phyloP scores from a whole-genome alignment of 257 asterid genomes.

The Lantana camara region DNA sequence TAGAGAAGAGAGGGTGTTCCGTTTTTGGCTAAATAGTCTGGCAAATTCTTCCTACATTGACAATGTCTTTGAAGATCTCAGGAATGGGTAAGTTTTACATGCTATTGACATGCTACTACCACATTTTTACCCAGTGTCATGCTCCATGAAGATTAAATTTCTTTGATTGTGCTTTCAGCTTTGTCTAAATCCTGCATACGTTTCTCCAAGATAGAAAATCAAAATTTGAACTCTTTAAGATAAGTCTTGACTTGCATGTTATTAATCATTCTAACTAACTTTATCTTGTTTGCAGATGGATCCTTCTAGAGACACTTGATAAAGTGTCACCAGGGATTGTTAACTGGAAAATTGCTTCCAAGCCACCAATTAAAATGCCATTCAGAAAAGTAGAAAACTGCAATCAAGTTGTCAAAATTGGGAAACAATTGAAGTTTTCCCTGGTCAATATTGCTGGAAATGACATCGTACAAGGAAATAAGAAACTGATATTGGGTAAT shows the following conservation, averaged over 20 bases:
- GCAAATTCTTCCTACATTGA: constrained; percentile 85
- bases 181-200: constrained; percentile 10
- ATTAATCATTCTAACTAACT: constrained; percentile 7
- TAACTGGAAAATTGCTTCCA: constrained; percentile 87
- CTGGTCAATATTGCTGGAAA: constrained; percentile 92
- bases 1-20: constrained; percentile 91
- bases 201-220: constrained; percentile 12
- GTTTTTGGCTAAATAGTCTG: constrained; percentile 89
- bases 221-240: not conserved
- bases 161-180: not conserved
- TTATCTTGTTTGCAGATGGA: constrained; percentile 64
- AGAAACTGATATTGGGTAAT: constrained; percentile 83
- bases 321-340: constrained; percentile 92
- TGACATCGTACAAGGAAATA: constrained; percentile 94
- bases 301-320: constrained; percentile 86
- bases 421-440: constrained; percentile 89
- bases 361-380: constrained; percentile 97
- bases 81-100: constrained; percentile 71
- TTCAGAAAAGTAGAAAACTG: constrained; percentile 93
- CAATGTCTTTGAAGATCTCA: constrained; percentile 95
- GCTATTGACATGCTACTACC: constrained; percentile 13
- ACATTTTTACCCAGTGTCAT: not conserved
- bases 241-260: constrained; percentile 1
- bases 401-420: constrained; percentile 95
- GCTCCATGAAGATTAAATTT: not conserved